Conservation (phyloP, 805 yeast genomes). For the Lipomyces starkeyi region DNA sequence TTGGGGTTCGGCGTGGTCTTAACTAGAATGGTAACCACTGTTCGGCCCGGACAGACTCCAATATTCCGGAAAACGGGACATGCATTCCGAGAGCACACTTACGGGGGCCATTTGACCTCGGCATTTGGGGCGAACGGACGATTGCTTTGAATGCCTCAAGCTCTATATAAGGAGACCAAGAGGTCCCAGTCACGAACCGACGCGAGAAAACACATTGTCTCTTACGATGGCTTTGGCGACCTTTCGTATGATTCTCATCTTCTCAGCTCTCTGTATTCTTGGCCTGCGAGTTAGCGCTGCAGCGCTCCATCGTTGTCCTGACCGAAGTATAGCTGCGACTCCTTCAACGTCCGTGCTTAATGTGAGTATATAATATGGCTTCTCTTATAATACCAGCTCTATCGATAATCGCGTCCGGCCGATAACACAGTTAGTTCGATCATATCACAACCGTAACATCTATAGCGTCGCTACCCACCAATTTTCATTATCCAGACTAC, state of each 20-base stretch:
- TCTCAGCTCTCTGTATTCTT: neutral
- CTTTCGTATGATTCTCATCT: neutral
- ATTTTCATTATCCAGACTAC: slow-evolving; percentile 10
- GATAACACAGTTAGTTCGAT: slow-evolving; percentile 4
- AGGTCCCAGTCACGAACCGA: neutral
- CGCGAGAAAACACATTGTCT: neutral
- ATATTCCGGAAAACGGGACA: no score
- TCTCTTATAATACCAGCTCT: no score
- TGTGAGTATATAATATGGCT: no score
- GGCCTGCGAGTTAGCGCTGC: neutral
- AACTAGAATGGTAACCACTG: no score
- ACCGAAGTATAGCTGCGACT: slow-evolving; percentile 4
- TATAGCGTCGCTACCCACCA: slow-evolving; percentile 1
- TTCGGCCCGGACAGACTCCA: no score
- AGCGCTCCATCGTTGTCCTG: neutral
- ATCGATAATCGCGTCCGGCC: neutral
- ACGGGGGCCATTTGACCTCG: no score
- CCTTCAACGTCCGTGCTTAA: slow-evolving; percentile 12
- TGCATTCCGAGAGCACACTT: no score
- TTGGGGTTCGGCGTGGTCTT: no score
- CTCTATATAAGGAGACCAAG: no score
- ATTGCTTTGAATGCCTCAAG: no score
- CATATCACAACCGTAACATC: slow-evolving; percentile 10
- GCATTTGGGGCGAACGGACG: no score
- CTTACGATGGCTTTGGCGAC: neutral